Percentiles rank a stretch among this genome's conserved stretches.
Conservation (phyloP, 2,329 filamentous ascomycete species). For the Gnomoniopsis sp. region DNA sequence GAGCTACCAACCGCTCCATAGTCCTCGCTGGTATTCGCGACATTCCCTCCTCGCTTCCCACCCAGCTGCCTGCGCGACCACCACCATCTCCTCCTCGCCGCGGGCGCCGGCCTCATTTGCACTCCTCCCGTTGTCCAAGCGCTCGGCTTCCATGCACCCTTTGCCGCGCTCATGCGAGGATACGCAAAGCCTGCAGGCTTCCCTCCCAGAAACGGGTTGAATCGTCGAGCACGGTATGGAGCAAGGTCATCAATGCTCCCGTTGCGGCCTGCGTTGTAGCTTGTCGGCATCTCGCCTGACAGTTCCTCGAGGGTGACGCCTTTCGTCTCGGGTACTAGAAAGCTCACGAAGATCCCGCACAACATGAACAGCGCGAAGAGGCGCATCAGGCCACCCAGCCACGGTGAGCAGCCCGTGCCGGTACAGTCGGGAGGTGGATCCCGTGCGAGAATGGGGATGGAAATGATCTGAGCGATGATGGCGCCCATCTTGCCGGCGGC, state of each 20-base stretch:
- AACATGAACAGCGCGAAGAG: conserved; percentile 82
- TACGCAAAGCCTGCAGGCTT: conserved; percentile 50
- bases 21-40: conserved; percentile 8
- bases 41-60: background rate
- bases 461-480: conserved; percentile 64
- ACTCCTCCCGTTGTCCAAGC: conserved; percentile 24
- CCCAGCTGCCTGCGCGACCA: conserved; percentile 21
- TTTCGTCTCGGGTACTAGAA: conserved; percentile 77
- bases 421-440: conserved; percentile 49
- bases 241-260: conserved; percentile 41
- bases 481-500: conserved; percentile 66
- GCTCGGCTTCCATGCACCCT: conserved; percentile 27
- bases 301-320: conserved; percentile 69
- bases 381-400: conserved; percentile 71
- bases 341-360: conserved; percentile 61
- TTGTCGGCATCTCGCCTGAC: conserved; percentile 63
- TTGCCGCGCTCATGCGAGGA: conserved; percentile 27
- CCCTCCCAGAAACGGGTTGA: conserved; percentile 48
- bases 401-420: conserved; percentile 47
- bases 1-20: conserved; percentile 12
- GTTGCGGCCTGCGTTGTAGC: conserved; percentile 49
- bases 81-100: conserved; percentile 18
- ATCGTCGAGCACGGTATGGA: conserved; percentile 28
- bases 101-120: conserved; percentile 16
- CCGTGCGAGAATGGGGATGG: conserved; percentile 57